Conservation (phyloP, 2,329 filamentous ascomycete genomes). For the Rhynchosporium graminicola region DNA sequence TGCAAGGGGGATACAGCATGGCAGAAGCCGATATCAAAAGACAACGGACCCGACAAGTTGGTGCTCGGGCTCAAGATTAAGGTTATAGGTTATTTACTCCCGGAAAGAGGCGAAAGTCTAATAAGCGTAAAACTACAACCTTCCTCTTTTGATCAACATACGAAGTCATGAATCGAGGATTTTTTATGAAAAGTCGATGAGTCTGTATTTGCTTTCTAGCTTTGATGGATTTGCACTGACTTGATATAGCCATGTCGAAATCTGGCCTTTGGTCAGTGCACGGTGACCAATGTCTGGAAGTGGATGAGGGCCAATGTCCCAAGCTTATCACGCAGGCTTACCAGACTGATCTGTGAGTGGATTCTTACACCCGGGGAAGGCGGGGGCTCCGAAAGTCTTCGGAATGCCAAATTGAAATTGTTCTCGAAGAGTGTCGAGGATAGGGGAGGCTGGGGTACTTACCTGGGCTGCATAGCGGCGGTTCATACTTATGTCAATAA, state of each 20-base stretch:
- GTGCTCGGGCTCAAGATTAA: too few relatives aligned
- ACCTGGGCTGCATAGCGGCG: background rate
- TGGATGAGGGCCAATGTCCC: too few relatives aligned
- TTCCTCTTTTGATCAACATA: too few relatives aligned
- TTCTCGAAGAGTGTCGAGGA: background rate
- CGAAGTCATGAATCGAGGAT: too few relatives aligned
- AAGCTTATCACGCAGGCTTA: background rate
- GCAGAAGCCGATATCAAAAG: background rate
- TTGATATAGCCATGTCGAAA: background rate
- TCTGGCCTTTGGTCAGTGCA: too few relatives aligned
- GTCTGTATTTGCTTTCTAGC: too few relatives aligned
- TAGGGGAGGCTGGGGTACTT: slow-evolving; percentile 2
- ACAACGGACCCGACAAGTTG: too few relatives aligned
- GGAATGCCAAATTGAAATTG: slow-evolving; percentile 1
- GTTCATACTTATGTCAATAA: background rate
- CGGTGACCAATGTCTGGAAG: too few relatives aligned
- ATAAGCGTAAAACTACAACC: too few relatives aligned
- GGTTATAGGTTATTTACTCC: background rate
- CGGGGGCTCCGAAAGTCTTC: background rate
- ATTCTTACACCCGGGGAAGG: background rate
- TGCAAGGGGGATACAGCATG: background rate
- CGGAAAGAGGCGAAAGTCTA: background rate
- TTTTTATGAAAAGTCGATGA: too few relatives aligned
- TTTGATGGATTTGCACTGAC: too few relatives aligned
- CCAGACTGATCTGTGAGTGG: background rate